Conservation (phyloP, 2,329 filamentous ascomycete genomes). For the Paraphaeosphaeria minitans region DNA sequence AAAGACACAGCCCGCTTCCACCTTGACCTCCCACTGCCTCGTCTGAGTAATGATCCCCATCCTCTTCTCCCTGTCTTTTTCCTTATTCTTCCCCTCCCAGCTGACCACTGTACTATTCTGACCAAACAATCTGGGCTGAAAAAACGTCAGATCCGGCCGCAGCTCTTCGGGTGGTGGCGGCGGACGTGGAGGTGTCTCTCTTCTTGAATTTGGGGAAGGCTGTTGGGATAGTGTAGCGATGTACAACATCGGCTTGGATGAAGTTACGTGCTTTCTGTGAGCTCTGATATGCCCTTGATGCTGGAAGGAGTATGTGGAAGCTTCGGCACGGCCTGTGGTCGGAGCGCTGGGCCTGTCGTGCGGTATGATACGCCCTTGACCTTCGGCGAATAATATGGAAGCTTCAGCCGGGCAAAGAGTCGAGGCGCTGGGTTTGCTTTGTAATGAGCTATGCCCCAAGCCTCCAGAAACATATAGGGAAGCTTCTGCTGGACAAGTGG, state of each 20-base stretch:
- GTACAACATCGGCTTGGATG: not conserved
- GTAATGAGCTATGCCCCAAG: no score
- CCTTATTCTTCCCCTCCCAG: not conserved
- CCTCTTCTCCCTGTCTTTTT: not conserved
- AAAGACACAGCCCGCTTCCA: not conserved
- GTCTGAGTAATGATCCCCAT: not conserved
- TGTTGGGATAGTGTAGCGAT: not conserved
- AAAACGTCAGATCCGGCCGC: slow-evolving; percentile 10
- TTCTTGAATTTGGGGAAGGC: not conserved
- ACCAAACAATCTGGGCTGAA: not conserved
- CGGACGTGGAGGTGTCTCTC: not conserved
- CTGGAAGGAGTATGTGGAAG: not conserved
- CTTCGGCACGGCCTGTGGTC: not conserved
- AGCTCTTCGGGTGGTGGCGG: slow-evolving; percentile 14
- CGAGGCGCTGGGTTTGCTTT: not conserved
- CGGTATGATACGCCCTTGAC: not conserved
- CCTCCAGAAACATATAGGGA: no score
- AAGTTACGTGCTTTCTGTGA: not conserved
- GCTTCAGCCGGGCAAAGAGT: no score
- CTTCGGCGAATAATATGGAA: no score
- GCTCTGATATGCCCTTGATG: not conserved
- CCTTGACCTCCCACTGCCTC: not conserved
- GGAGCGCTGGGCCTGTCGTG: not conserved
- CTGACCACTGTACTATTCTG: not conserved
- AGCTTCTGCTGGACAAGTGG: no score